Evolutionary conservation across 805 yeast species (phyloP).

Genomic region (Candida ponderosae): DNA sequence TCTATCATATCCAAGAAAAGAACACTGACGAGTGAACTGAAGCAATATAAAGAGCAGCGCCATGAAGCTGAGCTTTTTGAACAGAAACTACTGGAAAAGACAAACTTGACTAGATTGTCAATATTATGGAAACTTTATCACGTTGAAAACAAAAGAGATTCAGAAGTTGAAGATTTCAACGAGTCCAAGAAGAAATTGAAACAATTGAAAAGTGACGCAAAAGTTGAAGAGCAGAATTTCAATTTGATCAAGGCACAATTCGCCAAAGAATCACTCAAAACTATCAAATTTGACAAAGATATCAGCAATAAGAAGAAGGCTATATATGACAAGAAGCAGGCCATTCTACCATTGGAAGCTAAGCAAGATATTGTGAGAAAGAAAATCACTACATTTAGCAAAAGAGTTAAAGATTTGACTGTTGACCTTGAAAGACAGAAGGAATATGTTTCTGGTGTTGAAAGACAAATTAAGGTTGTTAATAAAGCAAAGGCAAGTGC

Average conservation of each 20-base stretch:
- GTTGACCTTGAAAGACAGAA: slow-evolving; percentile 48
- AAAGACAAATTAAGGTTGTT: slow-evolving; percentile 40
- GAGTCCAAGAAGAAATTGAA: slow-evolving; percentile 20
- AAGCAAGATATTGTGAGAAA: slow-evolving; percentile 39
- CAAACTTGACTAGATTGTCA: slow-evolving; percentile 36
- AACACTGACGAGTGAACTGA: slow-evolving; percentile 63
- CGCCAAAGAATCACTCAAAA: slow-evolving; percentile 36
- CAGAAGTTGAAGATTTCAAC: slow-evolving; percentile 16
- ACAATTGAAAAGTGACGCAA: slow-evolving; percentile 25
- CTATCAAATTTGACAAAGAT: slow-evolving; percentile 31
- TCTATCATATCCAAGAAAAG: slow-evolving; percentile 62
- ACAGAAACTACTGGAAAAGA: slow-evolving; percentile 40
- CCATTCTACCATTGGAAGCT: slow-evolving; percentile 55
- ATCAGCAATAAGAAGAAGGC: slow-evolving; percentile 28
- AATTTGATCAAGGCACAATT: slow-evolving; percentile 32
- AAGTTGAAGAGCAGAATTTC: slow-evolving; percentile 28
- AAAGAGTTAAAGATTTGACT: slow-evolving; percentile 40
- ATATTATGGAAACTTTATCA: slow-evolving; percentile 63
- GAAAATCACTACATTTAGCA: slow-evolving; percentile 38
- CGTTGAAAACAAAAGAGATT: slow-evolving; percentile 32
- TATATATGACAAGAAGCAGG: slow-evolving; percentile 36
- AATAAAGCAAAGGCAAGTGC: slow-evolving; percentile 31
- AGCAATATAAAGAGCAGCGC: slow-evolving; percentile 70
- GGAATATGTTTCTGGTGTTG: slow-evolving; percentile 30
- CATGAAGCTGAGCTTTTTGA: slow-evolving; percentile 64